Evolutionary conservation across 106 monocot species (phyloP).

Genomic region (Xerophyta viscosa): DNA sequence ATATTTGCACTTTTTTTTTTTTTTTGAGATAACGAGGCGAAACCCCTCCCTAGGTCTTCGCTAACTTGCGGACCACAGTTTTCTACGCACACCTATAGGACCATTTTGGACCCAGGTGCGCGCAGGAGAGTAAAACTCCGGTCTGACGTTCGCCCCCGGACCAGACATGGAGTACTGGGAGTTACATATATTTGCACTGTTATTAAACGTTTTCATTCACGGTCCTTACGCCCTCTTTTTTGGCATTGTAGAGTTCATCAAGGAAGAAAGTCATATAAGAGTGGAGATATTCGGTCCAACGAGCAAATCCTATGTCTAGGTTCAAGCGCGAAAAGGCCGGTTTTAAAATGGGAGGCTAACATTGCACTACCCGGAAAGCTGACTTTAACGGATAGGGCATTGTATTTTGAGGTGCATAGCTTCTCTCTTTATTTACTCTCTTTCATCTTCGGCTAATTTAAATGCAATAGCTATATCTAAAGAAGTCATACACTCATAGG

Average conservation of each 20-base stretch:
- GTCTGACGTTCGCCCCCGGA: too few relatives aligned
- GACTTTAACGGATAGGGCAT: slow-evolving; percentile 71
- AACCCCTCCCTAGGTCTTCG: too few relatives aligned
- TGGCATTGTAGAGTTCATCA: slow-evolving; percentile 73
- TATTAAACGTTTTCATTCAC: not conserved
- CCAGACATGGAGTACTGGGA: too few relatives aligned
- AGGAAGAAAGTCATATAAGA: slow-evolving; percentile 56
- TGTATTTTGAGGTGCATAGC: slow-evolving; percentile 80
- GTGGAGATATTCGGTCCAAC: slow-evolving; percentile 23
- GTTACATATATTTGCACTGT: too few relatives aligned
- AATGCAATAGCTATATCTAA: too few relatives aligned
- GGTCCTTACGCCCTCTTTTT: not conserved
- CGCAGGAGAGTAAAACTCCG: too few relatives aligned
- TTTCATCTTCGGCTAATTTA: not conserved
- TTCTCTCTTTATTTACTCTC: not conserved
- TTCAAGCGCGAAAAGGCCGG: slow-evolving; percentile 73
- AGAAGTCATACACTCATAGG: too few relatives aligned
- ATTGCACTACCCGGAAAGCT: slow-evolving; percentile 91
- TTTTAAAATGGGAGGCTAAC: slow-evolving; percentile 92
- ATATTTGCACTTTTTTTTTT: too few relatives aligned
- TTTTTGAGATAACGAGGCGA: too few relatives aligned
- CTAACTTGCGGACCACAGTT: too few relatives aligned
- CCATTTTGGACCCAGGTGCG: too few relatives aligned
- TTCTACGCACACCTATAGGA: too few relatives aligned
- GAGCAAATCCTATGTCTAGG: slow-evolving; percentile 83